phyloP scores from a whole-genome alignment of 257 asterid genomes.

The Lithospermum erythrorhizon region DNA sequence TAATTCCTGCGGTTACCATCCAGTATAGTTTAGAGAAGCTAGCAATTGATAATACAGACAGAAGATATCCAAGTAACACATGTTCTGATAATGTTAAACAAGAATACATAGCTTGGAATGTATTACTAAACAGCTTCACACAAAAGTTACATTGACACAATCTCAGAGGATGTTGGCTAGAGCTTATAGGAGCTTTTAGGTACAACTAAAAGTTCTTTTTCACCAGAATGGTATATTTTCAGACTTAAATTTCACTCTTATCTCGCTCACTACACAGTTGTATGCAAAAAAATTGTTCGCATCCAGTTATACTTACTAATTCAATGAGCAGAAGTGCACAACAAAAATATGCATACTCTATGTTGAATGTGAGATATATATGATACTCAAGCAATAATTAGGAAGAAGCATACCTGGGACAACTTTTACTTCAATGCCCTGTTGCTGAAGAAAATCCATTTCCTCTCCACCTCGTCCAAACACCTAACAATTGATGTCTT shows the following conservation, averaged over 20 bases:
- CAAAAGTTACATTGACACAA: too few species aligned
- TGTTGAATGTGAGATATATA: not conserved
- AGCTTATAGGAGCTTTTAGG: not conserved
- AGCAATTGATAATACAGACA: too few species aligned
- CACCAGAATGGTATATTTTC: not conserved
- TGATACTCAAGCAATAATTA: not conserved
- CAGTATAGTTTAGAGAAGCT: slow-evolving; percentile 4
- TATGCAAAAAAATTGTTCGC: too few species aligned
- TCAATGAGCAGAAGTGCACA: not conserved
- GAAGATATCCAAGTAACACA: too few species aligned
- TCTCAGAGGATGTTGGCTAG: not conserved
- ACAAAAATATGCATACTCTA: not conserved
- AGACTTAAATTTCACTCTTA: not conserved
- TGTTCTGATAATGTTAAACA: too few species aligned
- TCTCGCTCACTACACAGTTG: not conserved
- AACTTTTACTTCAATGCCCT: slow-evolving; percentile 80
- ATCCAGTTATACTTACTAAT: too few species aligned
- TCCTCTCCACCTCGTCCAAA: slow-evolving; percentile 99
- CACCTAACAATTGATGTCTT: slow-evolving; percentile 41
- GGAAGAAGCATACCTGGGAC: slow-evolving; percentile 53
- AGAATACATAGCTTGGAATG: not conserved
- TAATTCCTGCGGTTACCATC: slow-evolving; percentile 51
- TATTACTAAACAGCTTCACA: not conserved
- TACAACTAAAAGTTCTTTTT: not conserved
- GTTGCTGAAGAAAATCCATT: slow-evolving; percentile 90